A percentile compares a stretch with the other conserved stretches of the same genome.
These are phyloP conservation scores for Naganishia vishniacii DNA, from an alignment of 768 basidiomycete genomes.

Conservation along the genomic window DNA sequence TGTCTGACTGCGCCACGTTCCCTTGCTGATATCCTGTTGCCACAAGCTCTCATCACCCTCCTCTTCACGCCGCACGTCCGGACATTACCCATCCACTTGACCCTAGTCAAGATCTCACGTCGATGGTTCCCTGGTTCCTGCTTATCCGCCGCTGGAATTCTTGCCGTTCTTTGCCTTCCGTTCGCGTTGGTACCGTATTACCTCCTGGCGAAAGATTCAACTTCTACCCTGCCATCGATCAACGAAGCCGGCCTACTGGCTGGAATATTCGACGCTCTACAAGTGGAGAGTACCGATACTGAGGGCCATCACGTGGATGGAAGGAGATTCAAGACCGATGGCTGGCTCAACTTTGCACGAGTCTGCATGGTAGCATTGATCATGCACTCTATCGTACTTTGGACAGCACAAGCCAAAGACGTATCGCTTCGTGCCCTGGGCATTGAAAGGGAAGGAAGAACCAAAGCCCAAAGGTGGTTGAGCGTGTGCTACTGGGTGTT, in stretches of 20 bases:
- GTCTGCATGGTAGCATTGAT: constrained; percentile 38
- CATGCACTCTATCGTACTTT: constrained; percentile 37
- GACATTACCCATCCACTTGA: constrained; percentile 41
- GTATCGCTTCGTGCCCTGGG: constrained; percentile 36
- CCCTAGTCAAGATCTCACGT: constrained; percentile 37
- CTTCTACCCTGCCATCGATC: neutral
- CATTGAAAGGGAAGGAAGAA: constrained; percentile 38
- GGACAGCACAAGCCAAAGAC: constrained; percentile 41
- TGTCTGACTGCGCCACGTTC: neutral
- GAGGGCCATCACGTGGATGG: neutral
- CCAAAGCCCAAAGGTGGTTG: constrained; percentile 40
- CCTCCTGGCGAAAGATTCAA: constrained; percentile 28
- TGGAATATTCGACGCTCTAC: constrained; percentile 18
- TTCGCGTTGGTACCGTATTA: constrained; percentile 47
- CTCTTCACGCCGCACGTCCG: constrained; percentile 46
- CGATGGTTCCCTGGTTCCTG: constrained; percentile 41
- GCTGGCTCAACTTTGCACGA: constrained; percentile 42
- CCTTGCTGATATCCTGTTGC: neutral
- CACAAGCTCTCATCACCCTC: constrained; percentile 38
- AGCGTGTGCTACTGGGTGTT: constrained; percentile 38
- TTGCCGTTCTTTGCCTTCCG: constrained; percentile 40
- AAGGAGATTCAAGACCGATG: constrained; percentile 27
- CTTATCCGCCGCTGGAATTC: constrained; percentile 32
- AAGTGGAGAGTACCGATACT: neutral
- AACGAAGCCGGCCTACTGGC: neutral